A percentile compares a stretch with the other conserved stretches of the same genome.
Conservation (phyloP, 1,139 yeast species). For the Pichia terricola region DNA sequence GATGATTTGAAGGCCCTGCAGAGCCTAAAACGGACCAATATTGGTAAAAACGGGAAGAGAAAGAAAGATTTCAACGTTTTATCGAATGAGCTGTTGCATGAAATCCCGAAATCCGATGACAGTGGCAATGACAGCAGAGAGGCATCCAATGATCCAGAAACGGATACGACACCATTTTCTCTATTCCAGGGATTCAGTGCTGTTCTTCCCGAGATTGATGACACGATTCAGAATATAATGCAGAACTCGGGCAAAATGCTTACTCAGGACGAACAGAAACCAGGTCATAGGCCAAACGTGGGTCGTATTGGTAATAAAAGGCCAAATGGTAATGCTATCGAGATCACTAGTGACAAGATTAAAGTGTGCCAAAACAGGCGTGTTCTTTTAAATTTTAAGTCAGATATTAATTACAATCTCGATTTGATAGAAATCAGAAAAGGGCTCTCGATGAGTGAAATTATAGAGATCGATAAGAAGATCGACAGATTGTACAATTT, state of each 20-base stretch:
- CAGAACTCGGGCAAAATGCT: slow-evolving; percentile 6
- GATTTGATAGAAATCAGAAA: slow-evolving; percentile 53
- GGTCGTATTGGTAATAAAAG: neutral
- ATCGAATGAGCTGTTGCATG: slow-evolving; percentile 46
- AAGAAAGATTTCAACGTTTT: slow-evolving; percentile 30
- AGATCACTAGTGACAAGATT: slow-evolving; percentile 31
- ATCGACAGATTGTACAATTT: slow-evolving; percentile 40
- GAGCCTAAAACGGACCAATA: slow-evolving; percentile 10
- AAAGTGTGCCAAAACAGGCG: slow-evolving; percentile 31
- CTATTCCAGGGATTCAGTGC: slow-evolving; percentile 63
- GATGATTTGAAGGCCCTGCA: slow-evolving; percentile 10
- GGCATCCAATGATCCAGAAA: neutral
- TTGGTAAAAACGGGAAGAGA: slow-evolving; percentile 11
- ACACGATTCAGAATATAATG: slow-evolving; percentile 22
- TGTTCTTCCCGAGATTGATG: slow-evolving; percentile 38
- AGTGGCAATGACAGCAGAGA: neutral
- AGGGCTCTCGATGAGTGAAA: slow-evolving; percentile 53
- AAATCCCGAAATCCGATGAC: slow-evolving; percentile 31
- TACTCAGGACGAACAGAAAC: neutral
- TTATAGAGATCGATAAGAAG: slow-evolving; percentile 49
- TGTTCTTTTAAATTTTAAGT: slow-evolving; percentile 30
- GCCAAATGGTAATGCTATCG: slow-evolving; percentile 7
- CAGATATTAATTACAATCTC: slow-evolving; percentile 35
- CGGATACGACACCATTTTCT: slow-evolving; percentile 29
- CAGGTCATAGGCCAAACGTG: neutral